Evolutionary conservation across 1,284 basidiomycete genomes (phyloP).

Genomic region (Irpex sp.): DNA sequence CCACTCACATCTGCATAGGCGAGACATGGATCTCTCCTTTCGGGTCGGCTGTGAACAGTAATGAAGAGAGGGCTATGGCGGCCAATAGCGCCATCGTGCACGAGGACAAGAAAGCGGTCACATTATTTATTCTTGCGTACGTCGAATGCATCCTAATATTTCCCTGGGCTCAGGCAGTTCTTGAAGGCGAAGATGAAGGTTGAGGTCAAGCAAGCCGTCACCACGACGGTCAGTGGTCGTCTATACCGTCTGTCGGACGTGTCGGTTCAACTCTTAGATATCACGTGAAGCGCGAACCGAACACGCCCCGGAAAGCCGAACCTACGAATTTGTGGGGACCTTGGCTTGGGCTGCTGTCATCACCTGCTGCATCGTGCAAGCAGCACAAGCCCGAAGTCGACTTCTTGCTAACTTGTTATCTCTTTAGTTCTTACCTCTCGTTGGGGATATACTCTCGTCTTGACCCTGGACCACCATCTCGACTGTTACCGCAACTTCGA

Average conservation of each 20-base stretch:
- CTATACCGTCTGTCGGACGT: background rate
- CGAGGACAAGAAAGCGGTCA: constrained; percentile 73
- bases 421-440: background rate
- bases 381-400: background rate
- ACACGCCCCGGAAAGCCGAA: background rate
- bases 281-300: background rate
- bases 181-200: background rate
- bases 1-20: constrained; percentile 28
- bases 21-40: constrained; percentile 43
- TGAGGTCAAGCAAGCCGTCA: background rate
- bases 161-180: background rate
- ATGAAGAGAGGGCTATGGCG: constrained; percentile 67
- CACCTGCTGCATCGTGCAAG: background rate
- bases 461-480: background rate
- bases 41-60: constrained; percentile 59
- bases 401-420: background rate
- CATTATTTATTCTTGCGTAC: constrained; percentile 67
- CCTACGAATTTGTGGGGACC: constrained; percentile 1
- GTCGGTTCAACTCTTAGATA: background rate
- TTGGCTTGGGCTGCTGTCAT: background rate
- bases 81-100: constrained; percentile 76
- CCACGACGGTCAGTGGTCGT: background rate
- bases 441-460: background rate
- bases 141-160: constrained; percentile 58
- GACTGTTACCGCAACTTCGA: background rate